These are phyloP conservation scores for Chaetothyriales sp. DNA, from an alignment of 2,329 filamentous ascomycete species.

Conservation along the genomic window DNA sequence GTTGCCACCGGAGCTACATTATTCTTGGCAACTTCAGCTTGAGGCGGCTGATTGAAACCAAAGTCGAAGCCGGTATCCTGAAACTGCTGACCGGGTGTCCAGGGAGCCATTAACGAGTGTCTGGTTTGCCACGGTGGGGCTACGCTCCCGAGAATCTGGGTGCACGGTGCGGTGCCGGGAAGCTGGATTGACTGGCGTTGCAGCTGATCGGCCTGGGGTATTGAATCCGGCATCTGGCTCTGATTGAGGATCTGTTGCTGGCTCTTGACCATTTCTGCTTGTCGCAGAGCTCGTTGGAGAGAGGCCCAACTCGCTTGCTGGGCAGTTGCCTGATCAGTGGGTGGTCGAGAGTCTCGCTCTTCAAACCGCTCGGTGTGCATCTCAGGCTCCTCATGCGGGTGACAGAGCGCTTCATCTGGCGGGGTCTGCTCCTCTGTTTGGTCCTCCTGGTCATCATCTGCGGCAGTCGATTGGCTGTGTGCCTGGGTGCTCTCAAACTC, in stretches of 20 bases:
- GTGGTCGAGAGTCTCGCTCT: neutral
- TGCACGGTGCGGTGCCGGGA: neutral
- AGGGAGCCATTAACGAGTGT: neutral
- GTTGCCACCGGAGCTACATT: neutral
- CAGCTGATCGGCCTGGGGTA: neutral
- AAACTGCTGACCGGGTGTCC: constrained; percentile 1
- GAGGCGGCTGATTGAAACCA: constrained; percentile 10
- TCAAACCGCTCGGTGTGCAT: neutral
- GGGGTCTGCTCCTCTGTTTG: neutral
- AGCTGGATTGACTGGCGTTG: neutral
- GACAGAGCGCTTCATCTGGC: neutral
- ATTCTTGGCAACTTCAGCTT: neutral
- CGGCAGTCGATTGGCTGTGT: neutral
- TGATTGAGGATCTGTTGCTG: constrained; percentile 9
- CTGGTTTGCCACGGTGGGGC: neutral
- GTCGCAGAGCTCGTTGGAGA: constrained; percentile 31
- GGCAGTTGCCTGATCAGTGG: constrained; percentile 12
- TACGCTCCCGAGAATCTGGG: neutral
- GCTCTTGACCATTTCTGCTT: constrained; percentile 28
- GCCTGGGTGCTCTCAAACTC: constrained; percentile 34
- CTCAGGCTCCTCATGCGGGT: neutral
- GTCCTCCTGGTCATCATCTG: neutral
- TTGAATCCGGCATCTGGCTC: neutral
- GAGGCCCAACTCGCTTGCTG: constrained; percentile 32
- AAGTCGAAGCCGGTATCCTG: constrained; percentile 17